Conservation (phyloP, 2,329 filamentous ascomycete species). For the Phaeosphaeria sp. region DNA sequence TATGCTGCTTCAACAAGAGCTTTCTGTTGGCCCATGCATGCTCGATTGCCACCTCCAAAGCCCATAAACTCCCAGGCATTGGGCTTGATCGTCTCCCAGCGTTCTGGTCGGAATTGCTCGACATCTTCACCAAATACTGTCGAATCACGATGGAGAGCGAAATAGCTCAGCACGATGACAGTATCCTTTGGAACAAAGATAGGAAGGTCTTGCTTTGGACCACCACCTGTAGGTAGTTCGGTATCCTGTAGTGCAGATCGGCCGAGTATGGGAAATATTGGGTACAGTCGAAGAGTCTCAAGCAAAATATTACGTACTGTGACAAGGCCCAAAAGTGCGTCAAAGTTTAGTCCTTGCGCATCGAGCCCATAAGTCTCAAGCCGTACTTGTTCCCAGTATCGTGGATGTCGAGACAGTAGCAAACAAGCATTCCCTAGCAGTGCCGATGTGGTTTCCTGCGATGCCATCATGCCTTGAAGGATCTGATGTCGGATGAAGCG, state of each 20-base stretch:
- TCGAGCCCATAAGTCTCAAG: background rate
- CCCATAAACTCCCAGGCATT: constrained; percentile 15
- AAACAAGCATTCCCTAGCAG: constrained; percentile 29
- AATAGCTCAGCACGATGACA: constrained; percentile 42
- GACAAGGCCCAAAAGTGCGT: background rate
- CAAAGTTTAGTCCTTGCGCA: background rate
- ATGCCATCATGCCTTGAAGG: constrained; percentile 47
- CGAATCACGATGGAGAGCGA: constrained; percentile 51
- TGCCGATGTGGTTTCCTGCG: constrained; percentile 32
- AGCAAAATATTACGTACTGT: constrained; percentile 6
- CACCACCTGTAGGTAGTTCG: constrained; percentile 20
- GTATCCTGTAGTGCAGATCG: constrained; percentile 19
- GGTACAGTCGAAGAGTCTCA: constrained; percentile 19
- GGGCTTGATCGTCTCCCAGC: constrained; percentile 16
- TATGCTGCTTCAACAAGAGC: constrained; percentile 19
- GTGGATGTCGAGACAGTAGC: constrained; percentile 39
- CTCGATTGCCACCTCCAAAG: constrained; percentile 19
- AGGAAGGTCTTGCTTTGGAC: constrained; percentile 8
- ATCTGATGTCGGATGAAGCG: constrained; percentile 46
- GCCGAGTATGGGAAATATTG: constrained; percentile 18
- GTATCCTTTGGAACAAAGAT: constrained; percentile 16
- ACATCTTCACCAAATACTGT: constrained; percentile 21
- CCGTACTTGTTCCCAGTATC: constrained; percentile 37
- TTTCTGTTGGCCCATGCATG: constrained; percentile 20
- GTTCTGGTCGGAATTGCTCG: constrained; percentile 10